Base-by-base conservation (phyloP, 2,329 filamentous ascomycete species). In the Dryadomyces quercivorus region DNA sequence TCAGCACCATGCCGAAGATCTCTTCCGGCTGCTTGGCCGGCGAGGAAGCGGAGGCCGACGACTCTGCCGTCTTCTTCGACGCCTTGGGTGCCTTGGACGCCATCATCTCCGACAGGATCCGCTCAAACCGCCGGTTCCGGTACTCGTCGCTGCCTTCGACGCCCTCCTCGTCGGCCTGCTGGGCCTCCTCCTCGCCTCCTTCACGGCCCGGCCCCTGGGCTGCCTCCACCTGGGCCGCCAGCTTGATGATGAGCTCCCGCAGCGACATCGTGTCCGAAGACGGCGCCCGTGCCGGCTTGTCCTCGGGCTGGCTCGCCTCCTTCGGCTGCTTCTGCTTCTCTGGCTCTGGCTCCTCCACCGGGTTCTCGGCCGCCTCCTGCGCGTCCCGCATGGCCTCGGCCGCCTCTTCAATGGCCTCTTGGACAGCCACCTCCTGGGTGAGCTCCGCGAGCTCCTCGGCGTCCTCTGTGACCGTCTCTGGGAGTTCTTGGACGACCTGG, bases 1-100 rank as follows among this genome's bases (percentile, higher is more conserved):
- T 84, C 54, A 96, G 71, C 15, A 81, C 82, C 76, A 93, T 80
- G 43, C 81, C 86, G 26, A 89, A 70, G 1, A 91, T 62, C 43
- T 22, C 21, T 45, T 53, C 50, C 26, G 5, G 48, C 50, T 16
- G 18, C 13, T 40, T n/a, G 43, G 44, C 20, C 47, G 26, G 48
- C 26, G 45, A 12, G 42, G 45, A 12, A 38, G 18, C 56, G 18
- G 26, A 31, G 8, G 26, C 4, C 26, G 26, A 31, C 8, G 26
- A 31, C 8, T 31, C 26, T 5, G 26, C 26, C 26, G 26, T 31
- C 18, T 48, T 59, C 58, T 65, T 66, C 6, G 71, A 63, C 42
- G 16, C 42, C 42, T 44, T 44, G 16, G 7, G 6, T 3, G 12
- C 42, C 42, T 44, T n/a, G 10, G 36, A 40, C 53, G 69, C 66